A percentile compares a stretch with the other conserved stretches of the same genome.
Evolutionary conservation across 352 stramenopile species (phyloP).

Genomic region (Elongisporangium prolatum): DNA sequence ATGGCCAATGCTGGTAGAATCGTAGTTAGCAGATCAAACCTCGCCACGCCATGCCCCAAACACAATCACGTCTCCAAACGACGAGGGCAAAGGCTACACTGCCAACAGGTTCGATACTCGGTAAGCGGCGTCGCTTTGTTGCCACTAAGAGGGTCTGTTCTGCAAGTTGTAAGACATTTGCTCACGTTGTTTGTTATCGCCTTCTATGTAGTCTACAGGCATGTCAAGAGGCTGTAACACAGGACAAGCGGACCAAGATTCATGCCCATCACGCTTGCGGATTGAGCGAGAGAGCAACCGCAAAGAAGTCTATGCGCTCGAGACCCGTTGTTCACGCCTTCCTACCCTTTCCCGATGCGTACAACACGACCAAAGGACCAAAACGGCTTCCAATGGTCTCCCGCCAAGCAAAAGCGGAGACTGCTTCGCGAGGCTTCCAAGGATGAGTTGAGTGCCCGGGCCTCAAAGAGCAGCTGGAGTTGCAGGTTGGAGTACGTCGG

Average conservation of each 20-base stretch:
- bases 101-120: neutral
- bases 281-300: conserved; percentile 1
- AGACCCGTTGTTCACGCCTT: neutral
- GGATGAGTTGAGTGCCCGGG: conserved; percentile 4
- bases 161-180: neutral
- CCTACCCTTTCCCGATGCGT: neutral
- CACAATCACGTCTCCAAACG: too few relatives aligned
- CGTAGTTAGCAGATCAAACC: neutral
- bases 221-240: conserved; percentile 2
- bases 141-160: neutral
- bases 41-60: neutral
- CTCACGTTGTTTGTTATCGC: neutral
- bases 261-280: conserved; percentile 1
- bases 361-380: conserved; percentile 1
- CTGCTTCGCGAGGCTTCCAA: conserved; percentile 10
- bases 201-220: neutral
- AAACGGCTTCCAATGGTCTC: neutral
- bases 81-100: neutral
- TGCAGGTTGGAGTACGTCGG: conserved; percentile 4
- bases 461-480: conserved; percentile 9
- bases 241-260: conserved; percentile 1
- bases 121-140: neutral
- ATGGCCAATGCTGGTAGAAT: conserved; percentile 1
- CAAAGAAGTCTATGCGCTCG: neutral
- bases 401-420: neutral